A percentile compares a stretch with the other conserved stretches of the same genome.
Conservation (phyloP, 768 basidiomycete species). For the Tephrocybe sp. region DNA sequence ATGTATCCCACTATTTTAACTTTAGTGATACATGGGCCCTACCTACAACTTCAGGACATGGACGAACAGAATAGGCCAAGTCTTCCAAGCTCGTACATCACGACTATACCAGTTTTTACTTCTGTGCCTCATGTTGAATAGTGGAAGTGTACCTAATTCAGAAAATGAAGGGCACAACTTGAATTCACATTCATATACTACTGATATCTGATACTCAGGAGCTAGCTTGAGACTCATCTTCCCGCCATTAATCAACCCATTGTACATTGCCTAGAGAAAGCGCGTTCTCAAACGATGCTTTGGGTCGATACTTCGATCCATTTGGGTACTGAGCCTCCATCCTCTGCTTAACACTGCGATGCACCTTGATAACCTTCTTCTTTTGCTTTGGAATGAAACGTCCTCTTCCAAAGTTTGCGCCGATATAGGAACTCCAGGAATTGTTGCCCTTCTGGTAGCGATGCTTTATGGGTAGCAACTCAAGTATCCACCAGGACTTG, state of each 20-base stretch:
- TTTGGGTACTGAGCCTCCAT: conserved; percentile 43
- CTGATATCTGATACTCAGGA: no score
- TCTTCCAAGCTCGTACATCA: neutral
- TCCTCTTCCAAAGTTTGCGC: conserved; percentile 34
- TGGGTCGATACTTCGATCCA: conserved; percentile 35
- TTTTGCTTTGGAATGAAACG: conserved; percentile 39
- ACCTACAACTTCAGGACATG: neutral
- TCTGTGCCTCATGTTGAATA: neutral
- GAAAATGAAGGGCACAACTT: no score
- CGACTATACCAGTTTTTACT: conserved; percentile 6
- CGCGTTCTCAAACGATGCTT: conserved; percentile 29
- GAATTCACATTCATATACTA: no score
- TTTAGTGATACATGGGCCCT: neutral
- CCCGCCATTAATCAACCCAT: conserved; percentile 14
- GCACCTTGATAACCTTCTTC: conserved; percentile 37
- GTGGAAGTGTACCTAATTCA: no score
- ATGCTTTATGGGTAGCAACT: conserved; percentile 38
- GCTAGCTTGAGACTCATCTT: no score
- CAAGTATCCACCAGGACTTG: conserved; percentile 60
- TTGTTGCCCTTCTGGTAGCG: conserved; percentile 32
- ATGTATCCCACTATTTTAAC: conserved; percentile 4
- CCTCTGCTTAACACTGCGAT: conserved; percentile 49
- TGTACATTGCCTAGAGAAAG: conserved; percentile 13
- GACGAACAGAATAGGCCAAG: neutral
- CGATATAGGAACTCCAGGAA: conserved; percentile 24